Base-by-base conservation (phyloP, 179 eudicot genomes). In the Actinidia chinensis region DNA sequence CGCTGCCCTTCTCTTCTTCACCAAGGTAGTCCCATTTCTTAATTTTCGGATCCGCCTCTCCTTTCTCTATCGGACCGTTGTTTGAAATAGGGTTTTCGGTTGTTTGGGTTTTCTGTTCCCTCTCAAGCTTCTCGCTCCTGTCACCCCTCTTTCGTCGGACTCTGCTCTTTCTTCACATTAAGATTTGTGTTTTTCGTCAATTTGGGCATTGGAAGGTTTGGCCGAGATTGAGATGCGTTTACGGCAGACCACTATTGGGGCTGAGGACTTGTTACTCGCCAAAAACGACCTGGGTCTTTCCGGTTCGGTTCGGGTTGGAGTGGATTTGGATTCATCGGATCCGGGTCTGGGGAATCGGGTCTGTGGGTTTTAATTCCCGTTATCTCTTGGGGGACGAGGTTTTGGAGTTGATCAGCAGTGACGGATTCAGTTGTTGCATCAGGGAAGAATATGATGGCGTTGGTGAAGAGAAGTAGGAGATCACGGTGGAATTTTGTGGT, bases 171-270 rank as follows among this genome's bases (percentile, higher is more conserved):
- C 8, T 77, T 81, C 11, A 54, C 77, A 72, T 71, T 72, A 6
- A 44, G 25, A 14, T 36, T 28, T 2, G 68, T 36, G n/a, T 44
- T 67, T 52, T 23, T 71, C 80, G 5, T 78, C 68, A 1, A 20
- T 42, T 71, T 44, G 75, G 58, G 79, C 25, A 17, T 60, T 17
- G 2, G 88, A 70, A 8, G 84, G 58, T 70, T 87, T 89, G 28
- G 79, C 83, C 13, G 78, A 81, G 51, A 85, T 79, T 54, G 90
- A 89, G 59, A 89, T 89, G 25, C 90, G 82, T 52, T 87, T 89
- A 12, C 89, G 83, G 80, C 89, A 85, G 3, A 81, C 90, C 43
- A 84, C 75, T 8, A 87, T 71, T 2, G 89, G 92, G 36, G 69
- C 81, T 0, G 83, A 64, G 33, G 81, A 20, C 81, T 78, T 78